Percentiles rank a stretch among this genome's conserved stretches.
These are phyloP conservation scores for Pterocarpus macrocarpus DNA, from an alignment of 306 rosid genomes.

Conservation along the genomic window DNA sequence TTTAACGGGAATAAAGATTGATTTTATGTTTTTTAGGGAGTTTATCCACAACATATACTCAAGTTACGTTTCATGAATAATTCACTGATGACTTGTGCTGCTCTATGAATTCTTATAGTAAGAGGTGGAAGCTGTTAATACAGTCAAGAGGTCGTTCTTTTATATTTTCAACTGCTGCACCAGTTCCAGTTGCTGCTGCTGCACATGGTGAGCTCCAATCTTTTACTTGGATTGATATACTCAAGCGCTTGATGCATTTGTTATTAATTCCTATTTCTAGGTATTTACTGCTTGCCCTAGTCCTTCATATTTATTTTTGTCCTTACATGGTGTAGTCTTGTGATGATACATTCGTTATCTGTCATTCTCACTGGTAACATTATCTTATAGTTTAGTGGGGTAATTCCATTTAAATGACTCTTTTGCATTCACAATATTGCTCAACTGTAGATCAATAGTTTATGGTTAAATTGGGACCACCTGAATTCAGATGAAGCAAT, in stretches of 20 bases:
- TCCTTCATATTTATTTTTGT: neutral
- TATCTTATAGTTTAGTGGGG: neutral
- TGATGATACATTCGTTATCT: slow-evolving; percentile 32
- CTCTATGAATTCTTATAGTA: slow-evolving; percentile 64
- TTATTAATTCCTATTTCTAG: slow-evolving; percentile 21
- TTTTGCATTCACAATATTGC: slow-evolving; percentile 39
- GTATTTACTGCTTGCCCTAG: neutral
- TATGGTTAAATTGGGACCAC: no score
- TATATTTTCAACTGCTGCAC: slow-evolving; percentile 87
- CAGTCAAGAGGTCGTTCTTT: slow-evolving; percentile 96
- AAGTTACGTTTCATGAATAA: slow-evolving; percentile 12
- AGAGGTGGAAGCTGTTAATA: slow-evolving; percentile 86
- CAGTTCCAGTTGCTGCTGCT: slow-evolving; percentile 89
- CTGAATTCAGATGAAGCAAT: no score
- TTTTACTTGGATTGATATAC: slow-evolving; percentile 28
- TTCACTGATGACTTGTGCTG: slow-evolving; percentile 35
- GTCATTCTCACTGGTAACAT: slow-evolving; percentile 23
- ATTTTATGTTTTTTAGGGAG: neutral
- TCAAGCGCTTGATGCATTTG: slow-evolving; percentile 11
- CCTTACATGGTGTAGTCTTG: neutral
- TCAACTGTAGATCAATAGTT: neutral
- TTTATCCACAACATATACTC: neutral
- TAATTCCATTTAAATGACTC: slow-evolving; percentile 1
- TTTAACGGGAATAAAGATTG: neutral
- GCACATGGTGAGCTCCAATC: slow-evolving; percentile 68